phyloP scores from a whole-genome alignment of 805 yeast species.

The Kluyveromyces lactis region DNA sequence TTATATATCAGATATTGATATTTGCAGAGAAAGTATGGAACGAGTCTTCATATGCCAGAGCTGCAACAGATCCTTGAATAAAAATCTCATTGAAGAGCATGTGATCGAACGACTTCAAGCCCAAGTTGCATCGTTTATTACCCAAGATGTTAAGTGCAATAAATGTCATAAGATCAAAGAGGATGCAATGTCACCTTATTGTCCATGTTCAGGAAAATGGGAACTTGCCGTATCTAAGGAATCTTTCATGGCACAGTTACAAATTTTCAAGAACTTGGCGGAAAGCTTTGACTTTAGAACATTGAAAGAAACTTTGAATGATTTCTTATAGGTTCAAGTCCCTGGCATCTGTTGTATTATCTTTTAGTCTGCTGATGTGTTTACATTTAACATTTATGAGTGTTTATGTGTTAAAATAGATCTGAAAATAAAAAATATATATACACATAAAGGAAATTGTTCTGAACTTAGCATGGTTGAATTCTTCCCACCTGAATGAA shows the following conservation, averaged over 20 bases:
- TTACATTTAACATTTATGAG: too few species aligned
- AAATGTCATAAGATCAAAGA: constrained; percentile 66
- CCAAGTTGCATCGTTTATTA: constrained; percentile 48
- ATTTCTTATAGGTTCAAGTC: too few species aligned
- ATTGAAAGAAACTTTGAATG: constrained; percentile 25
- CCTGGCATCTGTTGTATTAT: not conserved
- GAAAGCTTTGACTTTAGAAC: constrained; percentile 51
- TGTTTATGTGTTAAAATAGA: too few species aligned
- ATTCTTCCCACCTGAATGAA: too few species aligned
- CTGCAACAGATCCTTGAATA: constrained; percentile 59
- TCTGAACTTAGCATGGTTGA: too few species aligned
- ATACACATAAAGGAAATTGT: too few species aligned
- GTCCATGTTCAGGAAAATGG: constrained; percentile 89
- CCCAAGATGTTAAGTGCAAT: constrained; percentile 74
- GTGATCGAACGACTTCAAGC: constrained; percentile 57
- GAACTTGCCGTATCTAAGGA: constrained; percentile 41
- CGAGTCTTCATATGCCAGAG: constrained; percentile 50
- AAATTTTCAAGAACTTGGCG: constrained; percentile 51
- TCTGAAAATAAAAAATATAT: too few species aligned
- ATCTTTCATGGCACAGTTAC: constrained; percentile 38
- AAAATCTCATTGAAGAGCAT: constrained; percentile 68
- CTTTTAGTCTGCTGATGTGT: not conserved
- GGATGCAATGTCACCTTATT: constrained; percentile 62
- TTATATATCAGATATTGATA: constrained; percentile 64
- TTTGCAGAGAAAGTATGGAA: constrained; percentile 58